Percentiles rank a stretch among this genome's conserved stretches.
phyloP scores from a whole-genome alignment of 768 basidiomycete species.

The Pleurotus sapidus region DNA sequence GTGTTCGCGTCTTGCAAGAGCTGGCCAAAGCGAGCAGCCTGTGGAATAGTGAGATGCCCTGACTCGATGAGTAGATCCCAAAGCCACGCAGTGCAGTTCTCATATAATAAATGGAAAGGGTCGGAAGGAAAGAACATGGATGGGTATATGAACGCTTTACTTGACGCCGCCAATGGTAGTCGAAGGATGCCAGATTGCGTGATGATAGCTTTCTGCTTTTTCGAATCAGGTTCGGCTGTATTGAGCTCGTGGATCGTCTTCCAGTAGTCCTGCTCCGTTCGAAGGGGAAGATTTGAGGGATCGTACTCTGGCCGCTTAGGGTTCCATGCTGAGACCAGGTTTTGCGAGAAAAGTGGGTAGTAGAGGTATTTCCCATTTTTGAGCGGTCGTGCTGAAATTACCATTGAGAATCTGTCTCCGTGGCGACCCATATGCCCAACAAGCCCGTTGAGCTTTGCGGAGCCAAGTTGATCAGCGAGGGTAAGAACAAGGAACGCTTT shows the following conservation, averaged over 20 bases:
- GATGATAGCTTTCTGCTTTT: too few relatives aligned
- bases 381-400: slow-evolving; percentile 24
- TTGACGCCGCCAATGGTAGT: slow-evolving; percentile 25
- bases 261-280: slow-evolving; percentile 23
- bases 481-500: slow-evolving; percentile 17
- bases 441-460: slow-evolving; percentile 31
- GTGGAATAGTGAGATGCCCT: background rate
- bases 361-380: slow-evolving; percentile 21
- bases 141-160: slow-evolving; percentile 27
- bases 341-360: slow-evolving; percentile 22
- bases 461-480: slow-evolving; percentile 31
- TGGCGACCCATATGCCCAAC: slow-evolving; percentile 23
- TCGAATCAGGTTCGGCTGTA: slow-evolving; percentile 12
- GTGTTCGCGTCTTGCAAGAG: slow-evolving; percentile 17
- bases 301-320: slow-evolving; percentile 19
- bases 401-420: slow-evolving; percentile 26
- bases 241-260: slow-evolving; percentile 16
- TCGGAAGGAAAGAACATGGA: slow-evolving; percentile 29
- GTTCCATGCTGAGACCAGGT: slow-evolving; percentile 12
- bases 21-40: slow-evolving; percentile 18
- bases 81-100: slow-evolving; percentile 25
- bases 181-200: slow-evolving; percentile 20
- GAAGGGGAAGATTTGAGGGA: slow-evolving; percentile 18
- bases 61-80: slow-evolving; percentile 19
- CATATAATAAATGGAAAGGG: slow-evolving; percentile 33